A percentile compares a stretch with the other conserved stretches of the same genome.
These are phyloP conservation scores for Orobanche coerulescens DNA, from an alignment of 257 asterid species.

Conservation along the genomic window DNA sequence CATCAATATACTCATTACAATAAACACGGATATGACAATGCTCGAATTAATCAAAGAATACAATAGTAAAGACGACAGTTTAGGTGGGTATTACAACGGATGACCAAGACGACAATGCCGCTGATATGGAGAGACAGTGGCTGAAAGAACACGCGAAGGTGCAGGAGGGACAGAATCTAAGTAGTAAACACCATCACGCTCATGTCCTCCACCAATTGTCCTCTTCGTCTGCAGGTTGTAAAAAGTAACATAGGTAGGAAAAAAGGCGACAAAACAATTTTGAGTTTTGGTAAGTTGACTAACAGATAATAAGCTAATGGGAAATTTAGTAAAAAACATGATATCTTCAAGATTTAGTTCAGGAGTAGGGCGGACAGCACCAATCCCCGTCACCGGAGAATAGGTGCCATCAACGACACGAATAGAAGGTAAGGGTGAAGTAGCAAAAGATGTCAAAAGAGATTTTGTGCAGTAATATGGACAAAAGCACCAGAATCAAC, in stretches of 20 bases:
- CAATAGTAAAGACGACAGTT: no score
- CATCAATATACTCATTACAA: no score
- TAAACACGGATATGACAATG: no score
- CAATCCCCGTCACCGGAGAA: neutral
- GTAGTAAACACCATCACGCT: neutral
- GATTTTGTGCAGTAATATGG: no score
- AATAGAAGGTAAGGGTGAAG: neutral
- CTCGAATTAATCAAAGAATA: no score
- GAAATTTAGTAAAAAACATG: neutral
- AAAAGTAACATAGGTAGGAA: neutral
- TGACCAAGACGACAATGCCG: neutral
- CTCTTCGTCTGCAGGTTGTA: neutral
- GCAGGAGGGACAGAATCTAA: neutral
- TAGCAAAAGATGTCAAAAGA: no score
- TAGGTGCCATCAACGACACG: constrained; percentile 1
- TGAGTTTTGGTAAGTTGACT: constrained; percentile 8
- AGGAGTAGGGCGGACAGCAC: neutral
- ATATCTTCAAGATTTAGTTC: neutral
- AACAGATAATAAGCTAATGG: neutral
- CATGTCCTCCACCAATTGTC: neutral
- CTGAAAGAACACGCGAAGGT: neutral
- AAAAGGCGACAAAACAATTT: constrained; percentile 6
- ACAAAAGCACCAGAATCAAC: no score
- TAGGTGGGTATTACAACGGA: no score
- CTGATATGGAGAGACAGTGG: neutral